Evolutionary conservation across 1,284 basidiomycete species (phyloP), one percentile per base, ranked within the genome.

Genomic region (Phenoliferia sp.): DNA sequence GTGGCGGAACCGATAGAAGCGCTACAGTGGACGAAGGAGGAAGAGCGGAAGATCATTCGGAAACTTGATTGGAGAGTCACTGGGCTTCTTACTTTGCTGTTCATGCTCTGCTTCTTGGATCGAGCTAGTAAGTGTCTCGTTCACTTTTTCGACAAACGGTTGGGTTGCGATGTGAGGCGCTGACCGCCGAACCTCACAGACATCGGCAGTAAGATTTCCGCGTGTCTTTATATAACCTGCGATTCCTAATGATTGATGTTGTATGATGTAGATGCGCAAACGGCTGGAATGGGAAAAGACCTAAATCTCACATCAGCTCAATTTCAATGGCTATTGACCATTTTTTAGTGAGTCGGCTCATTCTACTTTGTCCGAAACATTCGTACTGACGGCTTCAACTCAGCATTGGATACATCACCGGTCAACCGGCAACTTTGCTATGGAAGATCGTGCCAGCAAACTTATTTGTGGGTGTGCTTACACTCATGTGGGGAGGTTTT

Each of bases 261-360:
- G 5, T 32, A 7, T 28, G 28, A 22, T 22, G 39, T 54, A 69
- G 67, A 69, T 34, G 67, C 67, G 1, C 54, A 69, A 1, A 61
- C 64, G 1, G 64, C 75, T 1, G 76, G 75, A 10, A 75, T 77
- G 75, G 48, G 59, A 6, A 61, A 56, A 26, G 60, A 72, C 9
- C 66, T 78, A 7, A 7, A 50, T 44, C 69, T 77, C 59, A 68
- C 62, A 9, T 70, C 74, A 39, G 44, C 62, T 10, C 69, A 77
- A 54, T 78, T 71, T 58, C 72, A 76, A n/a, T 74, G 73, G 72
- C 72, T 78, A 0, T 58, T 77, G 2, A 77, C 75, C 16, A 59
- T 73, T 70, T 60, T n/a, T 35, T 56, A n/a, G 17, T 50, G 59
- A 56, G 59, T 44, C 22, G 9, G 22, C 39, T 44, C 39, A 12